A percentile compares a stretch with the other conserved stretches of the same genome.
Evolutionary conservation across 192 early-diverging fungal species (phyloP).

Genomic region (Coemansia sp.): DNA sequence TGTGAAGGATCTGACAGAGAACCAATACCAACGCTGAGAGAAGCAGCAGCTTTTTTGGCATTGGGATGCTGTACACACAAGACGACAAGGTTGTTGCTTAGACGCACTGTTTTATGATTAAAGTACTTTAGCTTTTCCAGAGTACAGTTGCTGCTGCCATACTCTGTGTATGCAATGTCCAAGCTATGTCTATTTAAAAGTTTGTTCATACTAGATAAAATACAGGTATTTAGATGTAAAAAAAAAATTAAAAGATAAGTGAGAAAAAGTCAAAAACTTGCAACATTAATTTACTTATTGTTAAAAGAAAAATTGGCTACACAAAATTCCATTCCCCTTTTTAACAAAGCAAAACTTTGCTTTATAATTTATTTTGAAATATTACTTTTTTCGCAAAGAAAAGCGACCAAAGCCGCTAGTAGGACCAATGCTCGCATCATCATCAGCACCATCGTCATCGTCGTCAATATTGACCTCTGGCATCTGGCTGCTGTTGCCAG

Average conservation of each 20-base stretch:
- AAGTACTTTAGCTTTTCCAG: constrained; percentile 34
- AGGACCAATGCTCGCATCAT: neutral
- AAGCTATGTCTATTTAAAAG: neutral
- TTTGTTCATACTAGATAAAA: neutral
- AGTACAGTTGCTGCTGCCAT: neutral
- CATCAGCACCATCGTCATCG: constrained; percentile 10
- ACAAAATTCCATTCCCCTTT: neutral
- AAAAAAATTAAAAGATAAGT: neutral
- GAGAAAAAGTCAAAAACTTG: neutral
- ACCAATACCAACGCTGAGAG: constrained; percentile 61
- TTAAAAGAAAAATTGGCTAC: neutral
- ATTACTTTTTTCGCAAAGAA: constrained; percentile 18
- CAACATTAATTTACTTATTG: neutral
- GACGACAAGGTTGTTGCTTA: constrained; percentile 58
- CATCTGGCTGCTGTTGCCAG: constrained; percentile 15
- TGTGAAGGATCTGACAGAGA: constrained; percentile 58
- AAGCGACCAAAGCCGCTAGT: constrained; percentile 25
- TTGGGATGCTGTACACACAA: constrained; percentile 58
- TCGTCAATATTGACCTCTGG: constrained; percentile 16
- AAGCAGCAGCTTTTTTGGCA: constrained; percentile 54
- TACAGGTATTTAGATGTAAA: neutral
- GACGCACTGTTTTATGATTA: constrained; percentile 53
- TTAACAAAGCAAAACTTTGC: neutral
- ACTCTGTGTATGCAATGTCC: neutral
- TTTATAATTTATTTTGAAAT: neutral